phyloP scores from a whole-genome alignment of 1,284 basidiomycete species.

The Singerocomus inundabilis region DNA sequence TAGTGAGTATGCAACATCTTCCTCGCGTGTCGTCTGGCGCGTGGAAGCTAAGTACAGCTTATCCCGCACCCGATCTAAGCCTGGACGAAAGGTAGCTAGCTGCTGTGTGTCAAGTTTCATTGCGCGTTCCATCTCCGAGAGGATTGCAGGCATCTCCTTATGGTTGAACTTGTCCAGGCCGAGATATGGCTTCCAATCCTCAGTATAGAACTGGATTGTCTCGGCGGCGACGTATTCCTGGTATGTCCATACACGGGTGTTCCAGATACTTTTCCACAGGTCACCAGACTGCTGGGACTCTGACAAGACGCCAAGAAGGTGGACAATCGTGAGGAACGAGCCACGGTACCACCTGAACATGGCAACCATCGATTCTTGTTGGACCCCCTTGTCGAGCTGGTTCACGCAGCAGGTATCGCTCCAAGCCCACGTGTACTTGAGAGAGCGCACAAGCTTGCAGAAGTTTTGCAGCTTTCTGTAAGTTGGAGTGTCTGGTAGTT shows the following conservation, averaged over 20 bases:
- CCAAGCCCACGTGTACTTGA: background rate
- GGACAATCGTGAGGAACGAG: background rate
- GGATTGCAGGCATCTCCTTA: too few species aligned
- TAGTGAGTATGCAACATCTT: too few species aligned
- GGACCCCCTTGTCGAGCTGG: background rate
- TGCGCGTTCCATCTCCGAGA: too few species aligned
- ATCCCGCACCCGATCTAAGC: too few species aligned
- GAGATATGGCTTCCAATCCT: too few species aligned
- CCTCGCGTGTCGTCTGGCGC: too few species aligned
- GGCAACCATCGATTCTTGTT: constrained; percentile 1
- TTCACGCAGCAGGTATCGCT: constrained; percentile 3
- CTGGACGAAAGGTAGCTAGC: too few species aligned
- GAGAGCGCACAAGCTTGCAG: background rate
- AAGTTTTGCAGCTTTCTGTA: background rate
- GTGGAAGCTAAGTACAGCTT: too few species aligned
- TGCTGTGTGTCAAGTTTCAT: too few species aligned
- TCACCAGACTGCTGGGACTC: background rate
- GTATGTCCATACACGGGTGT: background rate
- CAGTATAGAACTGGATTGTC: too few species aligned
- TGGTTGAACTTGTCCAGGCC: too few species aligned
- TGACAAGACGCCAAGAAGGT: background rate
- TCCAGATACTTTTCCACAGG: background rate
- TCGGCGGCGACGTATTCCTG: too few species aligned
- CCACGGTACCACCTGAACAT: background rate
- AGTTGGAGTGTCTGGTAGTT: background rate